A percentile compares a stretch with the other conserved stretches of the same genome.
phyloP scores from a whole-genome alignment of 805 yeast genomes.

The Sungouiozyma ichnusensis region DNA sequence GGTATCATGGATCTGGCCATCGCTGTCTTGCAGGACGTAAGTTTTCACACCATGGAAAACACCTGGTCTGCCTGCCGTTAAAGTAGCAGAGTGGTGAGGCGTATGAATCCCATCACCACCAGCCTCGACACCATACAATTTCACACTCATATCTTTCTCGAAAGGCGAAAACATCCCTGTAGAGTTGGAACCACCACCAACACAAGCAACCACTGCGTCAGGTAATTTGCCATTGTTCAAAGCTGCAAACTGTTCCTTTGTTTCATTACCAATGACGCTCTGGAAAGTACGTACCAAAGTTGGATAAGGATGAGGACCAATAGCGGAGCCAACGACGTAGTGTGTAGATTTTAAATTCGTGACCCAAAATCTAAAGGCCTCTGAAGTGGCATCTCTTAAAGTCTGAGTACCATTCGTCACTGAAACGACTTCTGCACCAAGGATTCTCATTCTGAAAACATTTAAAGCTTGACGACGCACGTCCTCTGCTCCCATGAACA shows the following conservation, averaged over 20 bases:
- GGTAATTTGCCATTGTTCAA: slow-evolving; percentile 78
- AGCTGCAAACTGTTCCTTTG: slow-evolving; percentile 78
- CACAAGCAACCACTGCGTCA: slow-evolving; percentile 94
- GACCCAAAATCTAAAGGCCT: slow-evolving; percentile 95
- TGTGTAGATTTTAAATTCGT: slow-evolving; percentile 78
- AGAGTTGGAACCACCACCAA: slow-evolving; percentile 98
- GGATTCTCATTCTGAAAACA: slow-evolving; percentile 91
- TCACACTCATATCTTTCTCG: slow-evolving; percentile 67
- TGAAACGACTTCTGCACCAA: slow-evolving; percentile 92
- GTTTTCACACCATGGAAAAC: slow-evolving; percentile 97
- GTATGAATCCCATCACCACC: slow-evolving; percentile 97
- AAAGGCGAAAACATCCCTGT: slow-evolving; percentile 94
- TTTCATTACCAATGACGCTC: slow-evolving; percentile 90
- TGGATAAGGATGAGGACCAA: slow-evolving; percentile 99
- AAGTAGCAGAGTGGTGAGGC: slow-evolving; percentile 83
- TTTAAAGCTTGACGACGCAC: slow-evolving; percentile 96
- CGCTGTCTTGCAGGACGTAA: slow-evolving; percentile 77
- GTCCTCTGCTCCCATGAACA: slow-evolving; percentile 98
- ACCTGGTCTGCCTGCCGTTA: slow-evolving; percentile 92
- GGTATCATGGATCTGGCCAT: slow-evolving; percentile 96
- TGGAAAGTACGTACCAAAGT: slow-evolving; percentile 97
- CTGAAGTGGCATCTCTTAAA: slow-evolving; percentile 94
- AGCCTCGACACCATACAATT: slow-evolving; percentile 90
- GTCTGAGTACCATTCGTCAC: slow-evolving; percentile 94
- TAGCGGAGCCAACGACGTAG: slow-evolving; percentile 95